phyloP scores from a whole-genome alignment of 1,284 basidiomycete genomes.

The Tilletia indica region DNA sequence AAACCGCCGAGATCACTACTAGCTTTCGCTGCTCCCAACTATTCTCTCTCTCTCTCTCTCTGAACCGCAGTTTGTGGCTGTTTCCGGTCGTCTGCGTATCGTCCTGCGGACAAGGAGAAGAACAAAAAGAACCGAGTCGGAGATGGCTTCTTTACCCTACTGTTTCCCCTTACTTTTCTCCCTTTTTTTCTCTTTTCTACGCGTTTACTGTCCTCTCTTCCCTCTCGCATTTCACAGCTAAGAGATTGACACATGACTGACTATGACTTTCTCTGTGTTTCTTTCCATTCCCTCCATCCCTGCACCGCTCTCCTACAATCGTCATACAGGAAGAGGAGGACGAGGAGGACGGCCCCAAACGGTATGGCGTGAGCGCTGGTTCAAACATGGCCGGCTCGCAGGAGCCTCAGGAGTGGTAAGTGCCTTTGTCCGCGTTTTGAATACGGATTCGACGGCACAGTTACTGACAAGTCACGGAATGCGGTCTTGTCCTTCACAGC shows the following conservation, averaged over 20 bases:
- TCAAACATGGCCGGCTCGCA: conserved; percentile 42
- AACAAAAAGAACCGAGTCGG: background rate
- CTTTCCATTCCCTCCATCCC: background rate
- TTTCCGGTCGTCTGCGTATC: no score
- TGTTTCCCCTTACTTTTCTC: background rate
- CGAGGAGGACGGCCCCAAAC: conserved; percentile 50
- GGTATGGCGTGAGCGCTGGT: conserved; percentile 35
- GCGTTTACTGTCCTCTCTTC: background rate
- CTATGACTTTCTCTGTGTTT: background rate
- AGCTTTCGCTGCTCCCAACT: no score
- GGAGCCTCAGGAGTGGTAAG: conserved; percentile 41
- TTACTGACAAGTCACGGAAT: conserved; percentile 2
- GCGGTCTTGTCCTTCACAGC: background rate
- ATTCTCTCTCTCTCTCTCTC: background rate
- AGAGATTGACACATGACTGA: background rate
- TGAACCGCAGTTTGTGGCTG: background rate
- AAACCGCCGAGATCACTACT: no score
- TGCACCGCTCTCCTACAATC: background rate
- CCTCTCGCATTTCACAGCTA: background rate
- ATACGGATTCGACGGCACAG: background rate
- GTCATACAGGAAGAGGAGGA: conserved; percentile 49
- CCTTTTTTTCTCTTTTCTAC: background rate
- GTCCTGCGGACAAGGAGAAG: no score
- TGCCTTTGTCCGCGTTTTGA: background rate
- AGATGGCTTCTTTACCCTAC: background rate